phyloP scores from a whole-genome alignment of 345 rosid genomes.

The Hevea brasiliensis region DNA sequence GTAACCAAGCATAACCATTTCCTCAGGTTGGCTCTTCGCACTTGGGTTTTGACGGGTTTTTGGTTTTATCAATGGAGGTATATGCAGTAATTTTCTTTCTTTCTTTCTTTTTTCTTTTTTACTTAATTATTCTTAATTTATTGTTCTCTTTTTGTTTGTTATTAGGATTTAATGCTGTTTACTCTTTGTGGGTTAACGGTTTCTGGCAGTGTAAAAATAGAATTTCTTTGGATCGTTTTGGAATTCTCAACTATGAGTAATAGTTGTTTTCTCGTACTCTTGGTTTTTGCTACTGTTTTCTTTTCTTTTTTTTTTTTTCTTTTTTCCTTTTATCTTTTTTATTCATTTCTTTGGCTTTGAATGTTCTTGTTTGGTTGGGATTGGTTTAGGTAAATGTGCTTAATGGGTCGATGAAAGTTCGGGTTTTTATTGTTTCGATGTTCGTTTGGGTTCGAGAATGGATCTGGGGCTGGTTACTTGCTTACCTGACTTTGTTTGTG shows the following conservation, averaged over 20 bases:
- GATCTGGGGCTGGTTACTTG: constrained; percentile 31
- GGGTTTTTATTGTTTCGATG: constrained; percentile 1
- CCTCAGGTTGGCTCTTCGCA: constrained; percentile 18
- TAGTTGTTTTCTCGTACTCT: constrained; percentile 2
- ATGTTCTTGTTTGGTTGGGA: constrained; percentile 10
- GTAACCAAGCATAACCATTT: constrained; percentile 36
- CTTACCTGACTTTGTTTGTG: neutral
- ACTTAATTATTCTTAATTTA: neutral
- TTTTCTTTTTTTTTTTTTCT: neutral
- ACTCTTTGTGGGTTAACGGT: constrained; percentile 12
- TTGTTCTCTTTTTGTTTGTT: neutral
- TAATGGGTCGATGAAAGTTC: constrained; percentile 12
- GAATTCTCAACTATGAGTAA: constrained; percentile 25
- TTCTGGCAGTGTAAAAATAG: constrained; percentile 1
- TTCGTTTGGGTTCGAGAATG: constrained; percentile 30
- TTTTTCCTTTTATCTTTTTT: neutral
- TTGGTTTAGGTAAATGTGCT: constrained; percentile 26
- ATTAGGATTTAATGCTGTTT: constrained; percentile 30
- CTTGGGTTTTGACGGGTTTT: constrained; percentile 35
- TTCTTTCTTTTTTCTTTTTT: neutral
- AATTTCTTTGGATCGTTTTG: constrained; percentile 31
- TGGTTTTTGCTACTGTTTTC: neutral
- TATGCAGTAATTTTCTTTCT: neutral
- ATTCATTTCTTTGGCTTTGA: neutral
- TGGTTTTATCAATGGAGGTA: constrained; percentile 10